Percentiles rank a stretch among this genome's conserved stretches.
These are phyloP conservation scores for Simmondsia chinensis DNA, from an alignment of 148 eudicot species.

Conservation along the genomic window DNA sequence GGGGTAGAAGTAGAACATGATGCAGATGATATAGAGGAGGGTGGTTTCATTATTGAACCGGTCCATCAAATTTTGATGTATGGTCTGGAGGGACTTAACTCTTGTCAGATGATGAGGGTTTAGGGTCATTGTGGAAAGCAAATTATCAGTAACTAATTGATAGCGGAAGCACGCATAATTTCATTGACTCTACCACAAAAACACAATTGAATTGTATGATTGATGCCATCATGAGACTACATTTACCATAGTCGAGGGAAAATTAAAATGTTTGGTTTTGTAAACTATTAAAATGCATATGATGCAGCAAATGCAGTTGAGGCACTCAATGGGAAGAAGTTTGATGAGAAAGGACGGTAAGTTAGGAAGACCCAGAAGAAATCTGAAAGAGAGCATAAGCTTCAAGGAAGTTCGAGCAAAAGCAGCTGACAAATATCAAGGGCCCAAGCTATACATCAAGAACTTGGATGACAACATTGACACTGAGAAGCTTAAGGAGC, in stretches of 20 bases:
- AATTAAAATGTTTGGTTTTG: conserved; percentile 37
- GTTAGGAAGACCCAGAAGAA: conserved; percentile 41
- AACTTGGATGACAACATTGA: conserved; percentile 65
- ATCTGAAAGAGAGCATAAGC: conserved; percentile 29
- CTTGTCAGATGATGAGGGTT: no score
- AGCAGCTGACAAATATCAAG: conserved; percentile 28
- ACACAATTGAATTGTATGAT: conserved; percentile 22
- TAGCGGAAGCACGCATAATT: no score
- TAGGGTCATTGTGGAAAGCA: no score
- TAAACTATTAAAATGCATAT: conserved; percentile 29
- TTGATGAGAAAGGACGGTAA: conserved; percentile 35
- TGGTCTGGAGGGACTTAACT: no score
- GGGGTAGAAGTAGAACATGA: no score
- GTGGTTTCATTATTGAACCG: no score
- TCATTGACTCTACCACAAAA: conserved; percentile 21
- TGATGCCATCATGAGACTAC: conserved; percentile 30
- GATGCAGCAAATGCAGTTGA: conserved; percentile 38
- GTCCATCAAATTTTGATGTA: no score
- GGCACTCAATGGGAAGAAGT: conserved; percentile 24
- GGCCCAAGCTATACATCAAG: conserved; percentile 32
- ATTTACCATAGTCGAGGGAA: conserved; percentile 31
- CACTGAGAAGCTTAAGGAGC: conserved; percentile 77
- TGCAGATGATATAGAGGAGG: no score
- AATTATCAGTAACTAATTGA: no score
- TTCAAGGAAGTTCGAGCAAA: conserved; percentile 31